These are phyloP conservation scores for Ophiostoma sp. DNA, from an alignment of 2,329 filamentous ascomycete genomes.

Conservation along the genomic window DNA sequence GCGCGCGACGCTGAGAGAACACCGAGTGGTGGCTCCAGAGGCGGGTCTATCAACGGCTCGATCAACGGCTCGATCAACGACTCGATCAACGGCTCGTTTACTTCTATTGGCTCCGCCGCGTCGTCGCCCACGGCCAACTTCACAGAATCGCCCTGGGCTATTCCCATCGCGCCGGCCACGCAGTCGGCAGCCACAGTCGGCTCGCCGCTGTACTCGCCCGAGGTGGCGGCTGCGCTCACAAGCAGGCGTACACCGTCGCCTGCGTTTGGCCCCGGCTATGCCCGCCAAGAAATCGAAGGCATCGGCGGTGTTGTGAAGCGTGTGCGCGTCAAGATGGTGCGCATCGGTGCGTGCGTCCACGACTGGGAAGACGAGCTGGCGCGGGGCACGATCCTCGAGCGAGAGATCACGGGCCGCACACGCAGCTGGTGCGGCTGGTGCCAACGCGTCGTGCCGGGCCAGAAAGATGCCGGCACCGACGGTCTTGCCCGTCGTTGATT, in stretches of 20 bases:
- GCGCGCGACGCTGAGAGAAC: conserved; percentile 44
- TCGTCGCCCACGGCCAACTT: conserved; percentile 17
- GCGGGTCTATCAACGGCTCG: conserved; percentile 16
- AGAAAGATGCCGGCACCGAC: conserved; percentile 38
- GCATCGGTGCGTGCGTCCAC: conserved; percentile 76
- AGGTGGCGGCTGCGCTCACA: conserved; percentile 24
- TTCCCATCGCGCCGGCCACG: conserved; percentile 25
- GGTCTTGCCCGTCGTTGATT: conserved; percentile 2
- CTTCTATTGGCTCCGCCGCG: conserved; percentile 18
- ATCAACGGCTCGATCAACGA: conserved; percentile 20
- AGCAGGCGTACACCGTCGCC: conserved; percentile 40
- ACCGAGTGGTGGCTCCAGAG: conserved; percentile 18
- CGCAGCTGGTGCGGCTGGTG: conserved; percentile 95
- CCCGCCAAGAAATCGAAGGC: conserved; percentile 82
- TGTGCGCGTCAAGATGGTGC: conserved; percentile 76
- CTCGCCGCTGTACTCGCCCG: conserved; percentile 26
- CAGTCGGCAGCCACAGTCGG: conserved; percentile 25
- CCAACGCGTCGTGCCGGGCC: conserved; percentile 62
- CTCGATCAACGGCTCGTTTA: conserved; percentile 21
- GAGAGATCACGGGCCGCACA: conserved; percentile 62
- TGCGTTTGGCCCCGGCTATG: conserved; percentile 65
- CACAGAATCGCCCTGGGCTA: conserved; percentile 20
- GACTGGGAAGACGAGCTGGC: conserved; percentile 76
- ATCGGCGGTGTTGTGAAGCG: conserved; percentile 84
- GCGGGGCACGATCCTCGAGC: conserved; percentile 57